Percentiles rank a stretch among this genome's conserved stretches.
phyloP scores from a whole-genome alignment of 2,329 filamentous ascomycete species.

The Clarireedia homoeocarpa region DNA sequence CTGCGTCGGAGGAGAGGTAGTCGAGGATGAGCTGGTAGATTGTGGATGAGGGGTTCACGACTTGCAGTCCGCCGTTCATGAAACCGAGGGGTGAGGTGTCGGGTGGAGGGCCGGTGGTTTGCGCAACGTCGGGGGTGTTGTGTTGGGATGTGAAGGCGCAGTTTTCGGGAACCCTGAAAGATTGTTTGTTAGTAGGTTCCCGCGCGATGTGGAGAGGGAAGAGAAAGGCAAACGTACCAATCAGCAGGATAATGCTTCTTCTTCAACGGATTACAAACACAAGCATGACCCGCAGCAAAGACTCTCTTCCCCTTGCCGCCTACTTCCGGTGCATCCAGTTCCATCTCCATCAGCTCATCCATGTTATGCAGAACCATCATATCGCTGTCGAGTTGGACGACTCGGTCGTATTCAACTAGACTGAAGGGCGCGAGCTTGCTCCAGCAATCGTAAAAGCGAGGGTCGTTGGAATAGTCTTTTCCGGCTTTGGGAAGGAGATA shows the following conservation, averaged over 20 bases:
- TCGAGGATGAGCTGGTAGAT: constrained; percentile 44
- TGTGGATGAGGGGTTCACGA: constrained; percentile 43
- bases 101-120: constrained; percentile 39
- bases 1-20: constrained; percentile 39
- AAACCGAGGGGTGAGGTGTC: constrained; percentile 40
- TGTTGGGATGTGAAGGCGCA: constrained; percentile 53
- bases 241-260: constrained; percentile 71
- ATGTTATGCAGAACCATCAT: constrained; percentile 81
- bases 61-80: constrained; percentile 50
- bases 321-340: constrained; percentile 52
- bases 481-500: constrained; percentile 61
- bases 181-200: background rate
- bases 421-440: constrained; percentile 76
- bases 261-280: constrained; percentile 75
- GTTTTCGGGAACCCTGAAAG: constrained; percentile 39
- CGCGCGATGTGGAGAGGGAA: background rate
- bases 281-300: constrained; percentile 78
- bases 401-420: constrained; percentile 65
- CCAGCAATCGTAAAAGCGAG: constrained; percentile 87
- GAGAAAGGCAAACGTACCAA: constrained; percentile 42
- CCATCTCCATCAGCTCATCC: constrained; percentile 85
- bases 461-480: constrained; percentile 64
- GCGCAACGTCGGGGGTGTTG: constrained; percentile 37
- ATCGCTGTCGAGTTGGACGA: constrained; percentile 81
- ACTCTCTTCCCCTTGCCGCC: constrained; percentile 50